Conservation (phyloP, 164 flowering plant genomes). For the Malania oleifera region DNA sequence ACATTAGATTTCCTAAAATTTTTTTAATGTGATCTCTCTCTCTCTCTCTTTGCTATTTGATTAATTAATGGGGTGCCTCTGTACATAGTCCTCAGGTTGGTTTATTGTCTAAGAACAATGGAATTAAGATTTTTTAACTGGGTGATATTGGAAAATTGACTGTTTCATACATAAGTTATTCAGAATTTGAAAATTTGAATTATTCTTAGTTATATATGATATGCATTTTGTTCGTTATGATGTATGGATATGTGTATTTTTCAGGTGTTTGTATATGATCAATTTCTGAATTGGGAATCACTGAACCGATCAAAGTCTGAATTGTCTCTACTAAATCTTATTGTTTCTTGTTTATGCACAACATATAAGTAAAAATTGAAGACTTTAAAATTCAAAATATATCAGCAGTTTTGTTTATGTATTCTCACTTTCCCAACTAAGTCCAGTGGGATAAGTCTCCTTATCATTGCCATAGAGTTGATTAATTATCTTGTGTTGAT, state of each 20-base stretch:
- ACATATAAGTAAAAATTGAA: slow-evolving; percentile 67
- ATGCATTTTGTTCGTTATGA: not conserved
- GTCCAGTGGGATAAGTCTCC: slow-evolving; percentile 43
- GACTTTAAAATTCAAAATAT: not conserved
- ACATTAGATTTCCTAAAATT: too few species aligned
- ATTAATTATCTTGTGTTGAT: not conserved
- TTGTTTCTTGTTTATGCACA: slow-evolving; percentile 96
- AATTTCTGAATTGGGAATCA: slow-evolving; percentile 98
- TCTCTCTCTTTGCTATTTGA: too few species aligned
- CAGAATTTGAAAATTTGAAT: not conserved
- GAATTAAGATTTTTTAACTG: too few species aligned
- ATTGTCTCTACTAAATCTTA: slow-evolving; percentile 98
- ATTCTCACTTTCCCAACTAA: slow-evolving; percentile 6
- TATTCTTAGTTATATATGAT: not conserved
- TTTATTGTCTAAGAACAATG: too few species aligned
- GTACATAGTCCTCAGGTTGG: too few species aligned
- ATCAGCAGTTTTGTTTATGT: slow-evolving; percentile 11
- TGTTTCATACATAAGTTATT: too few species aligned
- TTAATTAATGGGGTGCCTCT: too few species aligned
- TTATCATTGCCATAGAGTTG: slow-evolving; percentile 18
- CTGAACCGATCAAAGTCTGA: slow-evolving; percentile 82
- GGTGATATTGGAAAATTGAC: too few species aligned
- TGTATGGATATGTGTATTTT: too few species aligned
- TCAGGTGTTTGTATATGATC: slow-evolving; percentile 96
- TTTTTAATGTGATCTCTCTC: too few species aligned